Evolutionary conservation across 768 basidiomycete species (phyloP), one percentile per base, ranked within the genome.

Genomic region (Podaxis mareebaensis): DNA sequence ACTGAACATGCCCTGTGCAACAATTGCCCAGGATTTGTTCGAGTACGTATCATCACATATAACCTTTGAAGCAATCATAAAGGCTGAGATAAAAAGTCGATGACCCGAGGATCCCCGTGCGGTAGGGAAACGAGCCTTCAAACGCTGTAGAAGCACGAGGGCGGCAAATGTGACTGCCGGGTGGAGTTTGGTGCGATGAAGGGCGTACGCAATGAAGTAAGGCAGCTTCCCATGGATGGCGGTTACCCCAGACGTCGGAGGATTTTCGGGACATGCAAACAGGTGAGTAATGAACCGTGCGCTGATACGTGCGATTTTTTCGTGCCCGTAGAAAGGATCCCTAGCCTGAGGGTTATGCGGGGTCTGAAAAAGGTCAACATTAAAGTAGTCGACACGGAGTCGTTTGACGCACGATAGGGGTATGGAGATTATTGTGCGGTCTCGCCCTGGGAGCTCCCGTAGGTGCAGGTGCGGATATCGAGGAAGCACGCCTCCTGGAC

Each of bases 11-110:
- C 86, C 88, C 74, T 95, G 92, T 0, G 91, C 93, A 44, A 96
- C 94, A 51, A 95, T 90, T 4, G 86, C 85, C 94, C 94, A 96
- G 0, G 90, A 92, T 72, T 94, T 93, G 83, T 95, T 95, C 15
- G 91, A 93, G 73, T 95, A 96, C 0, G 93, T 95, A 69, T 95
- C 93, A 78, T 96, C 93, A 76, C 93, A 95, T 54, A 94, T 90
- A n/a, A 95, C 90, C 71, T 94, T 94, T 10, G 88, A 90, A 2
- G 92, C 87, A 70, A 95, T 92, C 93, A 96, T 96, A 74, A 94
- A 93, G 0, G 93, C 93, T 1, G 92, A 93, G 51, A 96, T 91
- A 77, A 95, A 95, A 13, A 97, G 77, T 0, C 93, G 84, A 71
- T 97, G 93, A 22, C 94, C 94, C 0, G 92, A 94, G 1, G 92